Evolutionary conservation across 1,284 basidiomycete genomes (phyloP).

Genomic region (Sporisorium sorghi): DNA sequence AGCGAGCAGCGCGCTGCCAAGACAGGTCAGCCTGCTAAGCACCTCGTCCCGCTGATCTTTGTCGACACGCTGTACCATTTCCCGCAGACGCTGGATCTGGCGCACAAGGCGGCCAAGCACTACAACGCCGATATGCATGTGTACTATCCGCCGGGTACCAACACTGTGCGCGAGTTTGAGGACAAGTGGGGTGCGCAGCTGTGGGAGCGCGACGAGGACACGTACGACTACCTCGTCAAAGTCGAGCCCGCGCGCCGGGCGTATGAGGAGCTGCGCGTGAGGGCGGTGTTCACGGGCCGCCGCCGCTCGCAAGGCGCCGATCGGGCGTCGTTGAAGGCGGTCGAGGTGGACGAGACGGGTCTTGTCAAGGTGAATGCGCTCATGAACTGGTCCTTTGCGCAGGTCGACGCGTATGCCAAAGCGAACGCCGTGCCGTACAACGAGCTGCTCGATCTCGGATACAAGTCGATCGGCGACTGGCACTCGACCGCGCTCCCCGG

Average conservation of each 20-base stretch:
- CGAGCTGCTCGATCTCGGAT: constrained; percentile 87
- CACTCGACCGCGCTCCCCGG: constrained; percentile 84
- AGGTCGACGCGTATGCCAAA: constrained; percentile 88
- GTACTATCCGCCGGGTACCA: constrained; percentile 82
- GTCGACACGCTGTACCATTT: constrained; percentile 96
- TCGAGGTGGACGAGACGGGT: constrained; percentile 92
- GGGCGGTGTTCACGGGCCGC: constrained; percentile 92
- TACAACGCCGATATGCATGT: constrained; percentile 82
- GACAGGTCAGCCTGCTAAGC: constrained; percentile 36
- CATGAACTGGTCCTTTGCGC: constrained; percentile 85
- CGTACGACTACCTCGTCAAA: constrained; percentile 94
- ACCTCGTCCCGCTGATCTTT: constrained; percentile 69
- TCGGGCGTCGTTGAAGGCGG: constrained; percentile 81
- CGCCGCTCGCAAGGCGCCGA: constrained; percentile 91
- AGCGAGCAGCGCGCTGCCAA: constrained; percentile 55
- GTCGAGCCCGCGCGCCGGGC: constrained; percentile 92
- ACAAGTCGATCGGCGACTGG: constrained; percentile 95
- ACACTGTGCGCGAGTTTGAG: constrained; percentile 82
- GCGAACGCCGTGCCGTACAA: constrained; percentile 89
- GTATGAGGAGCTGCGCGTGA: constrained; percentile 83
- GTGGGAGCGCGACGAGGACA: constrained; percentile 89
- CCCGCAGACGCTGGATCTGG: constrained; percentile 87
- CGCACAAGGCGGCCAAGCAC: constrained; percentile 80
- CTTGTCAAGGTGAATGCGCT: constrained; percentile 95
- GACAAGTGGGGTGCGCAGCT: constrained; percentile 81